Evolutionary conservation across 176 grass and related monocot species (phyloP).

Genomic region (Oryza punctata): DNA sequence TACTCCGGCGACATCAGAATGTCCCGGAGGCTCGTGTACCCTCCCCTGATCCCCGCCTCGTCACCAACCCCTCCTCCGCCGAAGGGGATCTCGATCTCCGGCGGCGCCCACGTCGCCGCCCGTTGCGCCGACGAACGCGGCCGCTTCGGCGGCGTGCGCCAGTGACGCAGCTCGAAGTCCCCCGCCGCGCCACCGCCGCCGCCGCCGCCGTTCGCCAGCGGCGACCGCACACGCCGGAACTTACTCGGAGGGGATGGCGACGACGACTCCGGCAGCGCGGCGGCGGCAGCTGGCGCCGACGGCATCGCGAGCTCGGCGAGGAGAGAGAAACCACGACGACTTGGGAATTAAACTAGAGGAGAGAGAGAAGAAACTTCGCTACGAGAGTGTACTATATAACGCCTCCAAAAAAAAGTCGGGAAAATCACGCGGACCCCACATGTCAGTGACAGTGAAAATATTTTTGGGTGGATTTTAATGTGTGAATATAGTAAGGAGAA

Average conservation of each 20-base stretch:
- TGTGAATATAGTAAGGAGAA: neutral
- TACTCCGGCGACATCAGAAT: constrained; percentile 63
- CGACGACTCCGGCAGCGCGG: neutral
- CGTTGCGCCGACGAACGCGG: neutral
- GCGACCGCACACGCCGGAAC: neutral
- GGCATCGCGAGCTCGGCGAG: constrained; percentile 46
- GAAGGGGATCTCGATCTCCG: constrained; percentile 62
- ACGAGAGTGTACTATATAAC: neutral
- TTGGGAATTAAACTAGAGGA: neutral
- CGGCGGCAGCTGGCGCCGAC: constrained; percentile 31
- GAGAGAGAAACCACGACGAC: neutral
- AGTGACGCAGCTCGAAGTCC: constrained; percentile 62
- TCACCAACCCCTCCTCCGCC: neutral
- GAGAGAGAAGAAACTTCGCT: neutral
- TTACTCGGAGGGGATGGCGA: constrained; percentile 8
- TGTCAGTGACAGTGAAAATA: neutral
- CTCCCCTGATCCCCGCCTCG: neutral
- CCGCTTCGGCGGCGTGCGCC: constrained; percentile 32
- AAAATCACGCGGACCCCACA: neutral
- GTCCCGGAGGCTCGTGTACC: constrained; percentile 83
- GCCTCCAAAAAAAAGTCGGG: neutral
- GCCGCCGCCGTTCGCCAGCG: neutral
- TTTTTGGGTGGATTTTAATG: neutral
- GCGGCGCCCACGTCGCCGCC: constrained; percentile 33
- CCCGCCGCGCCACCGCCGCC: neutral